phyloP scores from a whole-genome alignment of 169 alveolate genomes.

The Theileria parva region DNA sequence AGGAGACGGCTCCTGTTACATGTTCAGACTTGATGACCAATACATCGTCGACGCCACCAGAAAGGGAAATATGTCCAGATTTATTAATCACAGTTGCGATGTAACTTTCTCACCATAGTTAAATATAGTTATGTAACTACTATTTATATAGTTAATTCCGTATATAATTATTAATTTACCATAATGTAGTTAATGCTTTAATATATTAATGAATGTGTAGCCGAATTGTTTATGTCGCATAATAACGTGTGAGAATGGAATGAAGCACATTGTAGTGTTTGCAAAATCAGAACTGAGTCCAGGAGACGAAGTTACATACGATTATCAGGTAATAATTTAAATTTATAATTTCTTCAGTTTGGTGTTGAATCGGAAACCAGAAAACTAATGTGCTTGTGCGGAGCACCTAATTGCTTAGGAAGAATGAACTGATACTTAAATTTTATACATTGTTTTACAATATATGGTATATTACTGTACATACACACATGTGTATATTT shows the following conservation, averaged over 20 bases:
- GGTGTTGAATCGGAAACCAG: conserved; percentile 86
- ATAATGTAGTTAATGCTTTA: not conserved
- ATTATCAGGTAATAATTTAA: conserved; percentile 81
- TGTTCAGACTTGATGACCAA: conserved; percentile 91
- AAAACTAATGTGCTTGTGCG: conserved; percentile 84
- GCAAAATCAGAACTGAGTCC: conserved; percentile 90
- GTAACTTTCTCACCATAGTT: conserved; percentile 35
- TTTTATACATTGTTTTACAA: not conserved
- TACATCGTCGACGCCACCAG: conserved; percentile 95
- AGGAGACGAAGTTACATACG: conserved; percentile 97
- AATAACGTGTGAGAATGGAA: conserved; percentile 82
- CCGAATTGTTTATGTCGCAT: conserved; percentile 88
- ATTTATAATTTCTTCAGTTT: conserved; percentile 45
- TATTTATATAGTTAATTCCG: not conserved
- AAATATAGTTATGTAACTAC: not conserved
- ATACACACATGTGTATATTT: not conserved
- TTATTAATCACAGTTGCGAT: conserved; percentile 96
- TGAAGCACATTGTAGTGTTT: conserved; percentile 92
- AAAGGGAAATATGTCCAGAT: conserved; percentile 94
- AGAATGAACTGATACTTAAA: conserved; percentile 80
- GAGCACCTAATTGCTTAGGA: conserved; percentile 88
- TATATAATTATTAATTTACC: not conserved
- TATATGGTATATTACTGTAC: not conserved
- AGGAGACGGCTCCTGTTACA: conserved; percentile 76
- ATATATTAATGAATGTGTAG: conserved; percentile 33